Base-by-base conservation (phyloP, 176 grass and related monocot genomes). In the Eragrostis curvula region DNA sequence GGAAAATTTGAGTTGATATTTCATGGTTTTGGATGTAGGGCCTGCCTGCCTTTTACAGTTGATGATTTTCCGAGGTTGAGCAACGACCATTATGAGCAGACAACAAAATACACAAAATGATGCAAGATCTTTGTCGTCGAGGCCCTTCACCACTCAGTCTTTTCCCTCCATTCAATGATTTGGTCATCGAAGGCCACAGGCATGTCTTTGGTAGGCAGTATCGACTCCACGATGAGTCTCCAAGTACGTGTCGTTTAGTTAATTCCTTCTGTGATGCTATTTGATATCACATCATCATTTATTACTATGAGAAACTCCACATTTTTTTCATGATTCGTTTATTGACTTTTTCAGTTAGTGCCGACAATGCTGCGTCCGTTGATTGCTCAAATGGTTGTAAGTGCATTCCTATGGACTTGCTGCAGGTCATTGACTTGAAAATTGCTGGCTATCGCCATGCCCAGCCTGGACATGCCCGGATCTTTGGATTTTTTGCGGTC, bases 341-440 rank as follows among this genome's bases (percentile, higher is more conserved):
- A 28, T 70, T 20, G 2, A 51, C 32, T 36, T 36, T 36, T 36
- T 36, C 32, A 36, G 32, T 36, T 36, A 36, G 32, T 36, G 32
- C 4, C 32, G 32, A 36, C 64, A 70, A 24, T 40, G 74, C 10
- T 57, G 14, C 10, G 21, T 40, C 9, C 21, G 24, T 60, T 41
- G 74, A 85, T 78, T 85, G 83, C 53, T 70, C 18, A 77, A 36
- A 85, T 24, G 20, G 8, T 17, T 78, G 83, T 14, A 9, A 1
- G 12, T 85, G 83, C 52, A 0, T 3, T 0, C 11, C 73, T 5
- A 48, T 15, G 12, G 21, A 49, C 15, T 36, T 85, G 74, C 42
- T 78, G 42, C 65, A 85, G 74, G 40, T 69, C 10, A 21, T 45
- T 45, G 44, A 45, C 9, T 11, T 45, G 44, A 45, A 45, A 45